Percentiles rank a stretch among this genome's conserved stretches.
Conservation (phyloP, 306 rosid species). For the Vigna nakashimae region DNA sequence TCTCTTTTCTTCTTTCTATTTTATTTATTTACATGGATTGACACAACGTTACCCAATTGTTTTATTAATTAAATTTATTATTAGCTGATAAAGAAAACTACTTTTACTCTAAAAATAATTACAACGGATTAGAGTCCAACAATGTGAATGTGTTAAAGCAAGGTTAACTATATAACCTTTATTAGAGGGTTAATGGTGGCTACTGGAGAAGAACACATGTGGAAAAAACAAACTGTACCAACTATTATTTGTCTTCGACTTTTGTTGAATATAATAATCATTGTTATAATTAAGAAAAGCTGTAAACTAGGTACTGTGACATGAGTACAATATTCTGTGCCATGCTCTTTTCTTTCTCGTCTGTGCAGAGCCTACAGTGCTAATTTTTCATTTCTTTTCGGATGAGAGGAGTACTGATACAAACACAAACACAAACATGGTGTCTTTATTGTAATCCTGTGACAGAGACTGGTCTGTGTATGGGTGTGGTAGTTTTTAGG, state of each 20-base stretch:
- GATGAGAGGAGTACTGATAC: background rate
- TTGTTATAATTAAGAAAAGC: constrained; percentile 2
- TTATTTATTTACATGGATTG: too few relatives aligned
- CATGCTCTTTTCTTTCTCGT: constrained; percentile 31
- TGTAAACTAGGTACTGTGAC: constrained; percentile 31
- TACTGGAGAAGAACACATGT: background rate
- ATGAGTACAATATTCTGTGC: constrained; percentile 47
- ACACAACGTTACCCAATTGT: too few relatives aligned
- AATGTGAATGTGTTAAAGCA: too few relatives aligned
- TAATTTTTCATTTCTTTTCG: background rate
- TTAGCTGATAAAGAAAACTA: too few relatives aligned
- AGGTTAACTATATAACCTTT: too few relatives aligned
- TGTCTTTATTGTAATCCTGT: constrained; percentile 47
- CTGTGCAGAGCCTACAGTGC: constrained; percentile 32
- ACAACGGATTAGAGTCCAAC: too few relatives aligned
- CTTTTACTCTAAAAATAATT: too few relatives aligned
- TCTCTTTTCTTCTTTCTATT: too few relatives aligned
- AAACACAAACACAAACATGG: constrained; percentile 36
- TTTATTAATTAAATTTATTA: too few relatives aligned
- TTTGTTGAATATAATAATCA: background rate
- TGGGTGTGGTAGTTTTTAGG: background rate
- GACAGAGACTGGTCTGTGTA: constrained; percentile 53
- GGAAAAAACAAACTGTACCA: background rate
- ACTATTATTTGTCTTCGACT: background rate
- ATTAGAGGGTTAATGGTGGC: too few relatives aligned